phyloP scores from a whole-genome alignment of 2,329 filamentous ascomycete genomes.

The Beauveria brongniartii region DNA sequence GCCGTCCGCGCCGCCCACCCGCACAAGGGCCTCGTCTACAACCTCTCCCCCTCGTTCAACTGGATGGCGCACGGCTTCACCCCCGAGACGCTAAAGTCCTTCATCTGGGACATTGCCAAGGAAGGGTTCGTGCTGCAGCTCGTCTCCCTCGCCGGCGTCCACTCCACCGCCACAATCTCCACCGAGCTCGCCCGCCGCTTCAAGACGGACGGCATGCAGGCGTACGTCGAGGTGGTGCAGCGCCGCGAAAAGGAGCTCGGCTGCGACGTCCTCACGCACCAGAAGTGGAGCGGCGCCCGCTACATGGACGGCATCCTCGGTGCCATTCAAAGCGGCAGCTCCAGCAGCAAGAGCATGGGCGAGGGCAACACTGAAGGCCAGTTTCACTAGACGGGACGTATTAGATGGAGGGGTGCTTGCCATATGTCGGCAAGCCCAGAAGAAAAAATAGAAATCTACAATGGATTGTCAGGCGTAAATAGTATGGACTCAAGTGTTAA shows the following conservation, averaged over 20 bases:
- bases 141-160: conserved; percentile 57
- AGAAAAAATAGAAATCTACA: not conserved
- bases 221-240: conserved; percentile 93
- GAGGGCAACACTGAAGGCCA: conserved; percentile 83
- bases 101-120: conserved; percentile 92
- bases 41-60: conserved; percentile 94
- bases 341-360: conserved; percentile 86
- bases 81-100: conserved; percentile 72
- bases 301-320: conserved; percentile 87
- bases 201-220: conserved; percentile 89
- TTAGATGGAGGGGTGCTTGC: no score
- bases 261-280: conserved; percentile 88
- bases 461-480: no score
- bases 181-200: conserved; percentile 74
- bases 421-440: not conserved
- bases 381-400: conserved; percentile 31
- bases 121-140: conserved; percentile 71
- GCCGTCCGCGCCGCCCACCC: conserved; percentile 64
- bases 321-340: conserved; percentile 85
- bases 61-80: conserved; percentile 95
- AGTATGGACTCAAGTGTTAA: no score
- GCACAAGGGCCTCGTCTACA: conserved; percentile 89
- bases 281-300: conserved; percentile 66
- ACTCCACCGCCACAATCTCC: conserved; percentile 56
- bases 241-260: conserved; percentile 81